Percentiles rank a stretch among this genome's conserved stretches.
Conservation (phyloP, 352 stramenopile genomes). For the Pythium brachiatum region DNA sequence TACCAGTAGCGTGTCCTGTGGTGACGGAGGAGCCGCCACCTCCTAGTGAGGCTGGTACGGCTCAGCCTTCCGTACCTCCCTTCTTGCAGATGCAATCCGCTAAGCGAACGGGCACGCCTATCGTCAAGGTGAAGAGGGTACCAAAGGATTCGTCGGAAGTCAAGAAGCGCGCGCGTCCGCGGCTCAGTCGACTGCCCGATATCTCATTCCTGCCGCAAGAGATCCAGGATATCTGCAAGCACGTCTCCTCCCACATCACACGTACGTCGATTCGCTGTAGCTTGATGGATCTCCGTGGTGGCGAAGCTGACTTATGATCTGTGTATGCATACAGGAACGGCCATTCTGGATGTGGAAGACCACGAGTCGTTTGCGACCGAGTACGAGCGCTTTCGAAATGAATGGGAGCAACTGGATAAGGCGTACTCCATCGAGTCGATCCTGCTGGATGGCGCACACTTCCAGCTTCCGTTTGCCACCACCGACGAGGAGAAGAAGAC, state of each 20-base stretch:
- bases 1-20: not conserved
- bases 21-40: not conserved
- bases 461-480: slow-evolving; percentile 17
- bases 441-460: slow-evolving; percentile 18
- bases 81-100: not conserved
- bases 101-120: not conserved
- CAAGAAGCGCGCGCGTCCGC: slow-evolving; percentile 47
- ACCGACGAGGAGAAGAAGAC: slow-evolving; percentile 14
- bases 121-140: not conserved
- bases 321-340: slow-evolving; percentile 25
- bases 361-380: slow-evolving; percentile 51
- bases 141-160: slow-evolving; percentile 1
- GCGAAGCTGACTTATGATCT: no score
- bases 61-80: not conserved
- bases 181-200: slow-evolving; percentile 41
- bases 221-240: slow-evolving; percentile 57
- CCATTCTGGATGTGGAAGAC: slow-evolving; percentile 63
- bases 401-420: slow-evolving; percentile 75
- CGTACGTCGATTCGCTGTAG: slow-evolving; percentile 21
- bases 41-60: not conserved
- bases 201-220: slow-evolving; percentile 48
- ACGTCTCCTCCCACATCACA: slow-evolving; percentile 39
- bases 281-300: not conserved
- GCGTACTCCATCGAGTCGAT: slow-evolving; percentile 27
- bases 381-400: slow-evolving; percentile 40